Conservation (phyloP, 805 yeast species). For the Debaryomyces castellii region DNA sequence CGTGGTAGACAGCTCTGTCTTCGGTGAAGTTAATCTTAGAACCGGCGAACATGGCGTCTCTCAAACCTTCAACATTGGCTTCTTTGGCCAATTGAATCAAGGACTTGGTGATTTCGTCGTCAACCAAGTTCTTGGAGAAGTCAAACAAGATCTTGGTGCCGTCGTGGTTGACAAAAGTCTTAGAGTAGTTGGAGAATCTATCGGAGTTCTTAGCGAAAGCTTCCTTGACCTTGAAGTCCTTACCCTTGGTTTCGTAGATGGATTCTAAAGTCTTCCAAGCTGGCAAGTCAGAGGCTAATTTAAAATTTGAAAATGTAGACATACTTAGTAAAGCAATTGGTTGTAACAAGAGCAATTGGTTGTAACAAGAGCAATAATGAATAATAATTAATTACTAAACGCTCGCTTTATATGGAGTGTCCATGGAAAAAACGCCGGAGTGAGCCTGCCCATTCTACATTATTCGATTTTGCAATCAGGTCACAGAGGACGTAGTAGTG, state of each 20-base stretch:
- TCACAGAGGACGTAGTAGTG: background rate
- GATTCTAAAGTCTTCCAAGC: constrained; percentile 80
- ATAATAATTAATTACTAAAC: background rate
- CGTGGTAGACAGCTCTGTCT: constrained; percentile 95
- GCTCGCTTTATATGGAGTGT: background rate
- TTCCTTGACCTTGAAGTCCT: constrained; percentile 67
- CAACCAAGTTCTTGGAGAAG: constrained; percentile 90
- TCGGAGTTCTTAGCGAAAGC: constrained; percentile 74
- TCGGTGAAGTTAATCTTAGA: constrained; percentile 94
- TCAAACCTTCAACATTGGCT: constrained; percentile 80
- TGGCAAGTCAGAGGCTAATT: constrained; percentile 69
- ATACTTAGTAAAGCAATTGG: background rate
- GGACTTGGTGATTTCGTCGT: constrained; percentile 71
- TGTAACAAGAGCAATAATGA: background rate
- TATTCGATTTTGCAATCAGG: background rate
- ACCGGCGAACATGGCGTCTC: constrained; percentile 92
- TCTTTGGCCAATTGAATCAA: constrained; percentile 83
- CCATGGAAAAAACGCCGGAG: background rate
- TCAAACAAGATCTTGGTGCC: constrained; percentile 89
- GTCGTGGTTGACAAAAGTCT: constrained; percentile 80
- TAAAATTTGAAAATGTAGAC: constrained; percentile 31
- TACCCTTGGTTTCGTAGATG: constrained; percentile 70
- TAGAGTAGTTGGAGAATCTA: constrained; percentile 75
- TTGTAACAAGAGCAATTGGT: background rate
- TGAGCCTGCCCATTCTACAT: background rate